Evolutionary conservation across 768 basidiomycete genomes (phyloP).

Genomic region (Leucocoprinus birnbaumii): DNA sequence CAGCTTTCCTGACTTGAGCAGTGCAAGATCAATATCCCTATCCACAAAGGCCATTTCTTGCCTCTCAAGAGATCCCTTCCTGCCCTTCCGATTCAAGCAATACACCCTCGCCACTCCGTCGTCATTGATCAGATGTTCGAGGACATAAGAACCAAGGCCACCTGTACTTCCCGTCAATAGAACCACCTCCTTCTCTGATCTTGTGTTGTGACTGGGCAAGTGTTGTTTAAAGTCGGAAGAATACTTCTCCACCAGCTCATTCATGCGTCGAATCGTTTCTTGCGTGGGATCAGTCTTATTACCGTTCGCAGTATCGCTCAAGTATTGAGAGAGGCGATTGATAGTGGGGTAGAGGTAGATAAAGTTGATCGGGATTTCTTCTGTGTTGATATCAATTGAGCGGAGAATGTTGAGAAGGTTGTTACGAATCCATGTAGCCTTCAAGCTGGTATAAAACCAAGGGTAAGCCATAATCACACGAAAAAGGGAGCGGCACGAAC

Average conservation of each 20-base stretch:
- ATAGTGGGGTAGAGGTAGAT: constrained; percentile 20
- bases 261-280: constrained; percentile 16
- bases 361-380: constrained; percentile 14
- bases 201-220: not conserved
- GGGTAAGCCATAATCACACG: not conserved
- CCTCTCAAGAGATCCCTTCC: constrained; percentile 11
- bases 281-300: not conserved
- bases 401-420: constrained; percentile 17
- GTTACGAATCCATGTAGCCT: constrained; percentile 34
- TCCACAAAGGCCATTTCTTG: constrained; percentile 20
- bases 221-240: constrained; percentile 14
- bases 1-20: constrained; percentile 29
- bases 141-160: constrained; percentile 28
- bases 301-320: constrained; percentile 9
- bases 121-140: constrained; percentile 26
- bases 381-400: not conserved
- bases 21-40: constrained; percentile 22
- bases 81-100: constrained; percentile 28
- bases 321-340: constrained; percentile 10
- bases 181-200: constrained; percentile 19
- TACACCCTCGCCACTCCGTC: constrained; percentile 25
- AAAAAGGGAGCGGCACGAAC: constrained; percentile 15
- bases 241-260: constrained; percentile 23
- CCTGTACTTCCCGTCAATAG: constrained; percentile 37
- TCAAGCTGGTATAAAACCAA: constrained; percentile 22